Percentiles rank a stretch among this genome's conserved stretches.
These are phyloP conservation scores for Stevia rebaudiana DNA, from an alignment of 140 eudicot species.

Conservation along the genomic window DNA sequence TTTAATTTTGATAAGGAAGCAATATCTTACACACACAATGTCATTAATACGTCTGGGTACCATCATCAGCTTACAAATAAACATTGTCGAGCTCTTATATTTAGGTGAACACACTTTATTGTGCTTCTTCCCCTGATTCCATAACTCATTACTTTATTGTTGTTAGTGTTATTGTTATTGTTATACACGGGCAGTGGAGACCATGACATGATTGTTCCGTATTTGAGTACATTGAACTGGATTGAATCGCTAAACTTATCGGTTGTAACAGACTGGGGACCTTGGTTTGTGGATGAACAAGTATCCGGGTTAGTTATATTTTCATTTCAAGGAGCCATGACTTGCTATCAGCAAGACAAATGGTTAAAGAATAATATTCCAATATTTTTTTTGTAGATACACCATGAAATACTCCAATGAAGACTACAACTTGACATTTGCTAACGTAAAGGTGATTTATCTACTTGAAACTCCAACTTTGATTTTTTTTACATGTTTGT, in stretches of 20 bases:
- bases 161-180: no score
- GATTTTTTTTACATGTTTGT: no score
- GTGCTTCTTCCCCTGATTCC: not conserved
- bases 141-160: no score
- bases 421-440: slow-evolving; percentile 31
- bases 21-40: slow-evolving; percentile 14
- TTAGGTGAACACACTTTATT: not conserved
- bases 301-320: slow-evolving; percentile 38
- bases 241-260: slow-evolving; percentile 25
- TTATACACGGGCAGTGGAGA: slow-evolving; percentile 37
- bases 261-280: slow-evolving; percentile 36
- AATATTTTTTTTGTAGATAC: no score
- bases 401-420: slow-evolving; percentile 25
- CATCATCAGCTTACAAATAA: slow-evolving; percentile 14
- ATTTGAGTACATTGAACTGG: slow-evolving; percentile 33
- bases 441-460: slow-evolving; percentile 42
- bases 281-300: slow-evolving; percentile 44
- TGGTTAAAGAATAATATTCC: not conserved
- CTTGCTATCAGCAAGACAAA: not conserved
- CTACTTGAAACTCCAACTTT: not conserved
- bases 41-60: not conserved
- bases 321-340: not conserved
- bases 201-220: slow-evolving; percentile 44
- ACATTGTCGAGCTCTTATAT: slow-evolving; percentile 21
- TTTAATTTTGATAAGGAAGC: no score